Base-by-base conservation (phyloP, 2,329 filamentous ascomycete genomes). In the Neopestalotiopsis sp. region DNA sequence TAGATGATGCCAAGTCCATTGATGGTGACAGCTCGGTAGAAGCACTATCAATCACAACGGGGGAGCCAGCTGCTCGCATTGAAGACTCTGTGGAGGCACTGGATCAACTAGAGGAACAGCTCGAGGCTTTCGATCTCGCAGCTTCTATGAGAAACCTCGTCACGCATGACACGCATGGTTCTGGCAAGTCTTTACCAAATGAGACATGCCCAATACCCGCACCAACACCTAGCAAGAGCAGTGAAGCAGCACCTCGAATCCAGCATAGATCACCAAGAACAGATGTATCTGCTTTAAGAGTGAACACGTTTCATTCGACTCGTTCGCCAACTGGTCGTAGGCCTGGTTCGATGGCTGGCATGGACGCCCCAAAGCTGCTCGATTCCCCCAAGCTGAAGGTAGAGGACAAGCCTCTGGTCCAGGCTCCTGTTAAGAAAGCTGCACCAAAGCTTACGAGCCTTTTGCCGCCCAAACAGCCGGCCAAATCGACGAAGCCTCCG, bases 21-120 rank as follows among this genome's bases (percentile, higher is more conserved):
- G 74, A 69, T 73, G 77, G 69, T 72, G 77, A 70, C 63, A 81
- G 77, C 62, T 80, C 82, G 70, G 74, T 79, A 10, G 77, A 81
- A 73, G 79, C 82, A 13, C 80, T 70, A 53, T 73, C 77, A 61
- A 75, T 78, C 49, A 77, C 84, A 58, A 70, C 69, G 7, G 58
- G 72, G 57, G 79, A 80, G 63, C 74, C 75, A 34, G 71, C 80
- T 42, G 76, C 78, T 32, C 85, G 88, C 20, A 91, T 91, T 64
- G 89, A 91, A 74, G 89, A 91, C 75, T 90, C 89, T 1, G 80
- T 91, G 9, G 89, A 90, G 75, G 88, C 88, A 71, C 81, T 91
- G 24, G 89, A 91, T 74, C 82, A 83, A 70, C 81, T 91, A 17
- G 88, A 91, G 72, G 89, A 91, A 40, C 83, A 90, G 64, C 81